These are phyloP conservation scores for Rosa multiflora DNA, from an alignment of 306 rosid genomes.

Conservation along the genomic window DNA sequence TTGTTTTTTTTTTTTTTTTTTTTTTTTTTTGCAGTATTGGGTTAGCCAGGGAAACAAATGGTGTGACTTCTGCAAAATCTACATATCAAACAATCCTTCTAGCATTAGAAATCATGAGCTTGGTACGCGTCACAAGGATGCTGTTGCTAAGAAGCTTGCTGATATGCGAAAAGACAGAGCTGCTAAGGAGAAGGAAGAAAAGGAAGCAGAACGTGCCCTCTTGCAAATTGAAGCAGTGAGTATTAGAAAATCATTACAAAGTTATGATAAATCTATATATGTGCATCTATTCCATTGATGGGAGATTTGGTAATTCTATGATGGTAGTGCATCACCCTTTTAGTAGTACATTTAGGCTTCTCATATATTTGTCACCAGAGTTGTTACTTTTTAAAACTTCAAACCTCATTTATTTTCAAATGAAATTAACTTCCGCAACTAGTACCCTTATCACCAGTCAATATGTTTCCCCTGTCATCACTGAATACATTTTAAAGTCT, in stretches of 20 bases:
- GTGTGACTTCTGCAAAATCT: slow-evolving; percentile 96
- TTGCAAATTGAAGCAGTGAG: slow-evolving; percentile 93
- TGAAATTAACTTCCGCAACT: neutral
- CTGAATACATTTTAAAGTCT: neutral
- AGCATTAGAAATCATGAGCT: slow-evolving; percentile 94
- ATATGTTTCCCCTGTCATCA: neutral
- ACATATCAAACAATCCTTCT: slow-evolving; percentile 76
- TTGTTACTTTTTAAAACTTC: neutral
- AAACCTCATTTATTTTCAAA: neutral
- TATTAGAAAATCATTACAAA: neutral
- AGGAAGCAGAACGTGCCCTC: slow-evolving; percentile 61
- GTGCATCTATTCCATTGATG: neutral
- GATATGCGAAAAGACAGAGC: slow-evolving; percentile 80
- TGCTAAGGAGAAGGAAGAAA: slow-evolving; percentile 86
- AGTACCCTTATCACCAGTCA: neutral
- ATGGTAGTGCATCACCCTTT: neutral
- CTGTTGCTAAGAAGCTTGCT: slow-evolving; percentile 77
- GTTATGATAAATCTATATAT: neutral
- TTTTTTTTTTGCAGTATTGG: slow-evolving; percentile 69
- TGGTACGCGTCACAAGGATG: slow-evolving; percentile 86
- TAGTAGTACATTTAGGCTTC: neutral
- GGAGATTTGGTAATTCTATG: neutral
- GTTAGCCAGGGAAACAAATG: slow-evolving; percentile 99
- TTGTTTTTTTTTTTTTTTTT: neutral
- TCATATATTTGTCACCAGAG: neutral